Evolutionary conservation across 1,284 basidiomycete species (phyloP).

Genomic region (Singerocomus inundabilis): DNA sequence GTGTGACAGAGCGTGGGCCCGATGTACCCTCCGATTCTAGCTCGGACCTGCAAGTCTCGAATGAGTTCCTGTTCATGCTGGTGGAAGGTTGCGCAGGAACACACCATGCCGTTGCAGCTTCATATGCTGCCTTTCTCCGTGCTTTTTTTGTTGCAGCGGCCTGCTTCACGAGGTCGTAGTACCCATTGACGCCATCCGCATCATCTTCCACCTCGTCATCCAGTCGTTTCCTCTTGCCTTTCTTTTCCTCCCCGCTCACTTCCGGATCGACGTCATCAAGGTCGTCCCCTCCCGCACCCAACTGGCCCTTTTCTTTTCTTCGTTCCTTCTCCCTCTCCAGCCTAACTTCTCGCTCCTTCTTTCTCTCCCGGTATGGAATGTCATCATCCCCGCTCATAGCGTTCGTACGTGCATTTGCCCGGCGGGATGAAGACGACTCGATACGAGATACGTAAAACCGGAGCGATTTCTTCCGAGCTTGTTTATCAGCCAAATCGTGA

Average conservation of each 20-base stretch:
- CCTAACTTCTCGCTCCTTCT: slow-evolving; percentile 56
- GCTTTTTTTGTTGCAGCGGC: slow-evolving; percentile 70
- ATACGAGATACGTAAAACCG: slow-evolving; percentile 87
- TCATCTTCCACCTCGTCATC: slow-evolving; percentile 38
- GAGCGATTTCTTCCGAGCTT: slow-evolving; percentile 71
- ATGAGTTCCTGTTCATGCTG: slow-evolving; percentile 2
- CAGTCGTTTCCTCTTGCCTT: slow-evolving; percentile 45
- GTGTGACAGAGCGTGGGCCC: slow-evolving; percentile 83
- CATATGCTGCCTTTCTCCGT: slow-evolving; percentile 79
- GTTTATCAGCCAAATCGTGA: slow-evolving; percentile 81
- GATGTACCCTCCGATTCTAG: slow-evolving; percentile 49
- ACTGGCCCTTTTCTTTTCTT: slow-evolving; percentile 42
- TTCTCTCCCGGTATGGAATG: slow-evolving; percentile 73
- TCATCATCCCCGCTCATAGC: slow-evolving; percentile 85
- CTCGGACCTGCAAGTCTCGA: slow-evolving; percentile 38
- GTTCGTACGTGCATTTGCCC: slow-evolving; percentile 66
- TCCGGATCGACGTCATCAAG: slow-evolving; percentile 58
- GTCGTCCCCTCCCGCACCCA: slow-evolving; percentile 56
- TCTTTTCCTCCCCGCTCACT: slow-evolving; percentile 11
- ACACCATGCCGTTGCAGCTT: slow-evolving; percentile 67
- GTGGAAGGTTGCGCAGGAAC: slow-evolving; percentile 17
- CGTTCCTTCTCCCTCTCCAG: slow-evolving; percentile 49
- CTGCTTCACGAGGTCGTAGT: slow-evolving; percentile 86
- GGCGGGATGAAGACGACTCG: slow-evolving; percentile 68
- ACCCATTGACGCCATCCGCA: slow-evolving; percentile 57